Conservation (phyloP, 192 early-diverging fungal genomes). For the Cladochytrium replicatum region DNA sequence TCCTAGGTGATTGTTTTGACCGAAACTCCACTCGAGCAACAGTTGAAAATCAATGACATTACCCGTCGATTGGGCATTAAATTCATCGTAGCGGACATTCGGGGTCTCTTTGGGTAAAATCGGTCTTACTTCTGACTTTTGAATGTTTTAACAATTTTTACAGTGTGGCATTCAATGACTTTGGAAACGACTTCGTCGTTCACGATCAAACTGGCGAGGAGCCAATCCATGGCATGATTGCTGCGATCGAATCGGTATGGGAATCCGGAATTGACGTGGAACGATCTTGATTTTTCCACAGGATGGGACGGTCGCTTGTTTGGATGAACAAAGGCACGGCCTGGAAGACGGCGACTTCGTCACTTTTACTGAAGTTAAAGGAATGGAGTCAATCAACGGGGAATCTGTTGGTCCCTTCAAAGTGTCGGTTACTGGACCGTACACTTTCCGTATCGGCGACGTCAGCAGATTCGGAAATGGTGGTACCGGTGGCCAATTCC, state of each 20-base stretch:
- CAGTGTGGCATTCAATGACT: constrained; percentile 85
- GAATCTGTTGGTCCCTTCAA: constrained; percentile 63
- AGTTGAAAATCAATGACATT: constrained; percentile 77
- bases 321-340: constrained; percentile 95
- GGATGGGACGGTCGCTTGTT: constrained; percentile 68
- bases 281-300: constrained; percentile 14
- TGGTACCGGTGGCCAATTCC: constrained; percentile 79
- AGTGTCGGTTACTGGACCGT: constrained; percentile 78
- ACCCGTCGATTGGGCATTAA: constrained; percentile 51
- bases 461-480: constrained; percentile 67
- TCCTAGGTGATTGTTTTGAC: constrained; percentile 77
- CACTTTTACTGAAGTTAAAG: constrained; percentile 85
- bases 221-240: constrained; percentile 84
- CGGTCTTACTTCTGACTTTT: constrained; percentile 3
- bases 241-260: constrained; percentile 50
- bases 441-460: constrained; percentile 95
- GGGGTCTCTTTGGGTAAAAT: constrained; percentile 81
- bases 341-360: constrained; percentile 97
- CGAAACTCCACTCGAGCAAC: constrained; percentile 61
- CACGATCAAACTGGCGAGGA: constrained; percentile 88
- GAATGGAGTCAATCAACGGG: constrained; percentile 84
- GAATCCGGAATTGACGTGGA: constrained; percentile 15
- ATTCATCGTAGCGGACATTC: constrained; percentile 81
- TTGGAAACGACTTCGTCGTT: constrained; percentile 81
- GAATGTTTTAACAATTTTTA: neutral